Conservation (phyloP, 257 asterid genomes). For the Nicotiana noctiflora region DNA sequence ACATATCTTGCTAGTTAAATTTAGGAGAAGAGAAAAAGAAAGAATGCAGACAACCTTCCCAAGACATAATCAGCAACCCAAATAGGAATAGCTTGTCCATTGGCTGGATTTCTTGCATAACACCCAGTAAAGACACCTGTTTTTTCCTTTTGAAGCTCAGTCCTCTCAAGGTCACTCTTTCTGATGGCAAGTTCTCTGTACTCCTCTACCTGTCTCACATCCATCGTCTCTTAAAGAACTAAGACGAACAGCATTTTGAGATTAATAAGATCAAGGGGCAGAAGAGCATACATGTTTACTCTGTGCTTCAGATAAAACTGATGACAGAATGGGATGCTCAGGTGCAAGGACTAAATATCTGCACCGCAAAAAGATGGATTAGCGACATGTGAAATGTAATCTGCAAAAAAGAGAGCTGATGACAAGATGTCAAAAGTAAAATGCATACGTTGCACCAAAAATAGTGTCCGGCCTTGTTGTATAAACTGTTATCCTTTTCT, state of each 20-base stretch:
- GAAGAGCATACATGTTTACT: constrained; percentile 48
- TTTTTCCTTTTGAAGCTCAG: constrained; percentile 95
- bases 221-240: constrained; percentile 13
- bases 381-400: neutral
- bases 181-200: constrained; percentile 78
- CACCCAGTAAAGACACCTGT: constrained; percentile 88
- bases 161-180: constrained; percentile 97
- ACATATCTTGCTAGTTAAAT: neutral
- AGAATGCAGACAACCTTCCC: constrained; percentile 55
- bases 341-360: constrained; percentile 95
- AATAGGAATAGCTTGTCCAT: constrained; percentile 72
- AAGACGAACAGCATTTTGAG: constrained; percentile 3
- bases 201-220: constrained; percentile 64
- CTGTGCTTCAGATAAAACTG: constrained; percentile 60
- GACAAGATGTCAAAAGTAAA: constrained; percentile 9
- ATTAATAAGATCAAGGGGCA: constrained; percentile 3
- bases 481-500: constrained; percentile 57
- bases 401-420: neutral
- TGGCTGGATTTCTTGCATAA: constrained; percentile 90
- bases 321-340: constrained; percentile 64
- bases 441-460: constrained; percentile 91
- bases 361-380: constrained; percentile 19
- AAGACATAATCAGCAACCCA: constrained; percentile 98
- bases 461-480: constrained; percentile 96
- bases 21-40: neutral